Percentiles rank a stretch among this genome's conserved stretches.
These are phyloP conservation scores for Benincasa hispida DNA, from an alignment of 306 rosid genomes.

Conservation along the genomic window DNA sequence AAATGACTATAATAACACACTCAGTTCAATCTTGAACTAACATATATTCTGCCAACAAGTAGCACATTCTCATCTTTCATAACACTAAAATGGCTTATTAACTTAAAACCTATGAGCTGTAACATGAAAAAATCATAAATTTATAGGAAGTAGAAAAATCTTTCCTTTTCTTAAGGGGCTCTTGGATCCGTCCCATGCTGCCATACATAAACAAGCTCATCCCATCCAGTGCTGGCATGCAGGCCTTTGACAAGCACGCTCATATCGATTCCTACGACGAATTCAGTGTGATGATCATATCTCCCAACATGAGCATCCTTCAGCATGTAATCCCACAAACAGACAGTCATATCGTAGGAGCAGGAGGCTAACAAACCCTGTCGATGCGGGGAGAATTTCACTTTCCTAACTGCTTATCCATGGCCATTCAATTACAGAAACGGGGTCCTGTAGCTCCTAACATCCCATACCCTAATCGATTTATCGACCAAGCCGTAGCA, in stretches of 20 bases:
- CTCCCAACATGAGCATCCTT: conserved; percentile 81
- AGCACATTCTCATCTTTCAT: neutral
- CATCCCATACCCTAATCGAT: conserved; percentile 77
- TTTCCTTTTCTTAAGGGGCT: conserved; percentile 39
- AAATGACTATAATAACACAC: neutral
- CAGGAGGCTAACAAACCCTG: conserved; percentile 56
- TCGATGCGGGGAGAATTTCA: conserved; percentile 72
- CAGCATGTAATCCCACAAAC: conserved; percentile 74
- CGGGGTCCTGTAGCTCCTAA: conserved; percentile 47
- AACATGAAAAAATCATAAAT: neutral
- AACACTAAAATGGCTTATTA: neutral
- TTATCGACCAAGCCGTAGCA: conserved; percentile 76
- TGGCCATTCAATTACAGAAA: conserved; percentile 72
- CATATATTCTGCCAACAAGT: neutral
- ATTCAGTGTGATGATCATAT: conserved; percentile 80
- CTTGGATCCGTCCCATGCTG: conserved; percentile 86
- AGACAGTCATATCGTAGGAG: conserved; percentile 87
- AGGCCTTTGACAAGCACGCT: conserved; percentile 90
- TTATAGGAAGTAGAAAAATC: neutral
- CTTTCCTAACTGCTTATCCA: conserved; percentile 63
- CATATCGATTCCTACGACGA: conserved; percentile 87
- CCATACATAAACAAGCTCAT: conserved; percentile 88
- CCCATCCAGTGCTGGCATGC: conserved; percentile 90
- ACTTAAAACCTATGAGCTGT: neutral
- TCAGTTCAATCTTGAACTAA: neutral